Conservation (phyloP, 1,284 basidiomycete species). For the Ganoderma sinense region DNA sequence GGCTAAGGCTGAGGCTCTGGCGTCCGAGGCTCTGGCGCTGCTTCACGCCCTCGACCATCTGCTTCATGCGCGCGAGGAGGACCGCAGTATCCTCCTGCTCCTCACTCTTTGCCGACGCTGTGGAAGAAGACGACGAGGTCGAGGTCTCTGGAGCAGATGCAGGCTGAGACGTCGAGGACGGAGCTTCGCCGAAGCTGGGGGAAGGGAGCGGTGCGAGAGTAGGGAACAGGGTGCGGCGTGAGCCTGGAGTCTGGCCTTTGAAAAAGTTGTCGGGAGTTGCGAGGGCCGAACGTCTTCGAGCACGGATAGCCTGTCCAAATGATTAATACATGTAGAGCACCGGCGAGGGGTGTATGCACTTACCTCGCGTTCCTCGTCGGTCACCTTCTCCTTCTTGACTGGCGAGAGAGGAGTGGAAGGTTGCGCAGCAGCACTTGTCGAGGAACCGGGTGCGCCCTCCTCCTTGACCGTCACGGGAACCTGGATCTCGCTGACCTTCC, state of each 20-base stretch:
- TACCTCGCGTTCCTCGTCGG: conserved; percentile 61
- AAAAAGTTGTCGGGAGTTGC: conserved; percentile 60
- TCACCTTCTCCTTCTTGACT: conserved; percentile 41
- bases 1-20: conserved; percentile 30
- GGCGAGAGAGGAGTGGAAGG: conserved; percentile 22
- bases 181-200: conserved; percentile 24
- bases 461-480: conserved; percentile 43
- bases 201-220: conserved; percentile 24
- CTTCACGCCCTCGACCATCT: conserved; percentile 68
- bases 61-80: conserved; percentile 66
- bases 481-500: conserved; percentile 62
- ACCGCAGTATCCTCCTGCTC: conserved; percentile 53
- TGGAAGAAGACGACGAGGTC: conserved; percentile 8
- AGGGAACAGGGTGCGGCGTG: conserved; percentile 34
- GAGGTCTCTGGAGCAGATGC: conserved; percentile 18
- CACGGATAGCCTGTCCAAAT: conserved; percentile 58
- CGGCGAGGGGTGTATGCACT: neutral
- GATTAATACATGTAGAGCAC: neutral
- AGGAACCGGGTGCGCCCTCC: conserved; percentile 16
- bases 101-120: conserved; percentile 27
- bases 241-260: conserved; percentile 57
- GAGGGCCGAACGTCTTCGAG: conserved; percentile 63
- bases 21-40: conserved; percentile 53
- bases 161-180: conserved; percentile 12
- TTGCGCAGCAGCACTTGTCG: conserved; percentile 1